Percentiles rank a stretch among this genome's conserved stretches.
Evolutionary conservation across 768 basidiomycete species (phyloP).

Genomic region (Rhodotorula paludigena): DNA sequence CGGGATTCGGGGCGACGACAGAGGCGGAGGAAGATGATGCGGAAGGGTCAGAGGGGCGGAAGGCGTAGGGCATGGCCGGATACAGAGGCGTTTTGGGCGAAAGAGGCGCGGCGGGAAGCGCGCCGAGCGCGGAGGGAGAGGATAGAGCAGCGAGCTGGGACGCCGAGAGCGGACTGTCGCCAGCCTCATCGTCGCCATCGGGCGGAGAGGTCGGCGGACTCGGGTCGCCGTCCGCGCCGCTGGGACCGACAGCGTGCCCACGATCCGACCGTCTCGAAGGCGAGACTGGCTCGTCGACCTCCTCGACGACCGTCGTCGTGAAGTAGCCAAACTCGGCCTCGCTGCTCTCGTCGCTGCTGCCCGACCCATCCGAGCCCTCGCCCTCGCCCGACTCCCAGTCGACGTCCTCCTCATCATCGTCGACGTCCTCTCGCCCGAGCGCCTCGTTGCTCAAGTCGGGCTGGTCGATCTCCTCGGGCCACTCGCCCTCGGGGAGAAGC

Average conservation of each 20-base stretch:
- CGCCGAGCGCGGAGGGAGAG: neutral
- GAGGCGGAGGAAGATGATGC: neutral
- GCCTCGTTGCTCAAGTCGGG: neutral
- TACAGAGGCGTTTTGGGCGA: neutral
- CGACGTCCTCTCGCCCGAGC: neutral
- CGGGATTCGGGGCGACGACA: neutral
- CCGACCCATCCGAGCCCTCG: neutral
- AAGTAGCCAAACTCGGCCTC: neutral
- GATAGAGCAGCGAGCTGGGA: neutral
- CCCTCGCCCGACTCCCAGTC: neutral
- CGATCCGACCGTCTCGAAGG: too few relatives aligned
- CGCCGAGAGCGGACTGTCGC: neutral
- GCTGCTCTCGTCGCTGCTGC: neutral
- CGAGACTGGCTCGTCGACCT: too few relatives aligned
- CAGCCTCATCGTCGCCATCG: neutral
- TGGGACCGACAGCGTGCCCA: too few relatives aligned
- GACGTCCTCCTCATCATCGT: neutral
- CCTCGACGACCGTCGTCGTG: neutral
- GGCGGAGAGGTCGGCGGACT: neutral
- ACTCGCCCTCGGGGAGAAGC: conserved; percentile 24
- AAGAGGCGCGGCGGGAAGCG: neutral
- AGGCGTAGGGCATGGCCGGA: too few relatives aligned
- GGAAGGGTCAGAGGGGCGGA: neutral
- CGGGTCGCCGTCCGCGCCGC: too few relatives aligned
- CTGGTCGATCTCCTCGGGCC: conserved; percentile 6